These are phyloP conservation scores for Urochloa ruziziensis DNA, from an alignment of 176 grass and related monocot species.

Conservation along the genomic window DNA sequence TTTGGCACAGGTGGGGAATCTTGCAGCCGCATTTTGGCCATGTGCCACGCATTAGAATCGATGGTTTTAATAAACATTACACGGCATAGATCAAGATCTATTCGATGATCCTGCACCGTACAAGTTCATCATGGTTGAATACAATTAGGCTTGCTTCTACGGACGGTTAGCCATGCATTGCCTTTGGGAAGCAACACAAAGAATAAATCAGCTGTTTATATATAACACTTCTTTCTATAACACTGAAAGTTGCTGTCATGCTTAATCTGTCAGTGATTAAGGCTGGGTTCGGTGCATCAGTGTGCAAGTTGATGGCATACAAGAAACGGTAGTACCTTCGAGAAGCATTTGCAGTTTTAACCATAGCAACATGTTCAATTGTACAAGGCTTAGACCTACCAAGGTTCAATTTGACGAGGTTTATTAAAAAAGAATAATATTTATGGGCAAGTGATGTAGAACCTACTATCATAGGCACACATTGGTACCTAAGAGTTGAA, in stretches of 20 bases:
- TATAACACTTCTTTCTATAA: background rate
- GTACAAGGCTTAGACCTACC: too few species aligned
- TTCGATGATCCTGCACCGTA: conserved; percentile 23
- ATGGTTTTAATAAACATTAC: background rate
- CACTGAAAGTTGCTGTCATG: background rate
- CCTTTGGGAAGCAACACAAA: conserved; percentile 41
- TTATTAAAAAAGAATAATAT: too few species aligned
- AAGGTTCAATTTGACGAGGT: too few species aligned
- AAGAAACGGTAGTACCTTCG: too few species aligned
- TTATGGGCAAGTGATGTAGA: too few species aligned
- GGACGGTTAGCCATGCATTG: background rate
- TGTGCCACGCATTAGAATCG: conserved; percentile 11
- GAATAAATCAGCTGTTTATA: background rate
- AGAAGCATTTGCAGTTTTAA: too few species aligned
- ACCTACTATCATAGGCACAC: too few species aligned
- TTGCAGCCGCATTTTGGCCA: conserved; percentile 15
- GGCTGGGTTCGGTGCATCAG: conserved; percentile 25
- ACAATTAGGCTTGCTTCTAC: conserved; percentile 3
- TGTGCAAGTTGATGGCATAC: conserved; percentile 33
- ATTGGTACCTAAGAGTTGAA: too few species aligned
- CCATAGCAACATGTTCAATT: too few species aligned
- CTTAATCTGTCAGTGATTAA: conserved; percentile 10
- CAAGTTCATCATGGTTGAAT: background rate
- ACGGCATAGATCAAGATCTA: background rate
- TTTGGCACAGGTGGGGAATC: background rate